phyloP scores from a whole-genome alignment of 352 stramenopile species.

The Phytophthora chlamydospora region DNA sequence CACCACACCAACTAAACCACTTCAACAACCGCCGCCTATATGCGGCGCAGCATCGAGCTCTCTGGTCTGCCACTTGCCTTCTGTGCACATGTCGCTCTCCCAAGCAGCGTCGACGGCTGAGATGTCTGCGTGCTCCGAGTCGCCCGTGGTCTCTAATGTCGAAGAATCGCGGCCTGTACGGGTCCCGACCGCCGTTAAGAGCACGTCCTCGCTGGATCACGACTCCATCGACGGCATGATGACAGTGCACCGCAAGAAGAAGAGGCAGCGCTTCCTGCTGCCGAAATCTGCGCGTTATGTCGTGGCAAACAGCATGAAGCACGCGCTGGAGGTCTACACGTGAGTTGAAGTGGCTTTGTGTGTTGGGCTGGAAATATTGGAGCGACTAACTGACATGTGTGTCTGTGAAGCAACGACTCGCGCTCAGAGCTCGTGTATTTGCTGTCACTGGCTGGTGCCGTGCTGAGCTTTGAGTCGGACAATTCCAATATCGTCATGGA shows the following conservation, averaged over 20 bases:
- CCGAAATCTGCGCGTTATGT: conserved; percentile 54
- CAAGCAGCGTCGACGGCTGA: conserved; percentile 8
- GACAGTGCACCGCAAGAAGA: conserved; percentile 72
- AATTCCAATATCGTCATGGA: conserved; percentile 72
- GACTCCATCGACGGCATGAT: conserved; percentile 62
- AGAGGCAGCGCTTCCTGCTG: conserved; percentile 57
- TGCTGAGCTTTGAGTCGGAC: conserved; percentile 74
- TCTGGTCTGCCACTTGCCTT: neutral
- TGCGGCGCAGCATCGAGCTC: neutral
- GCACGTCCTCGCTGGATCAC: conserved; percentile 42
- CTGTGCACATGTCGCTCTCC: conserved; percentile 14
- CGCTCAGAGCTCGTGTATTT: conserved; percentile 62
- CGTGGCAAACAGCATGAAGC: conserved; percentile 54
- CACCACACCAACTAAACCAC: conserved; percentile 2
- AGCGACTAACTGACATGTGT: neutral
- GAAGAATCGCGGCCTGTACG: conserved; percentile 4
- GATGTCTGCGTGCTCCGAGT: conserved; percentile 16
- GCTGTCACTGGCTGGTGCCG: conserved; percentile 59
- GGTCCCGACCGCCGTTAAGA: conserved; percentile 20
- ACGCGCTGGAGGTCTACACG: conserved; percentile 69
- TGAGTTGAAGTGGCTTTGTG: conserved; percentile 16
- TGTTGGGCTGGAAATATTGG: neutral
- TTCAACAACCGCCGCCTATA: conserved; percentile 21
- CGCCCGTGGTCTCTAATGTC: neutral
- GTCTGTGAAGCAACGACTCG: conserved; percentile 50